These are phyloP conservation scores for Oidiodendron maius DNA, from an alignment of 495 filamentous ascomycete species.

Conservation along the genomic window DNA sequence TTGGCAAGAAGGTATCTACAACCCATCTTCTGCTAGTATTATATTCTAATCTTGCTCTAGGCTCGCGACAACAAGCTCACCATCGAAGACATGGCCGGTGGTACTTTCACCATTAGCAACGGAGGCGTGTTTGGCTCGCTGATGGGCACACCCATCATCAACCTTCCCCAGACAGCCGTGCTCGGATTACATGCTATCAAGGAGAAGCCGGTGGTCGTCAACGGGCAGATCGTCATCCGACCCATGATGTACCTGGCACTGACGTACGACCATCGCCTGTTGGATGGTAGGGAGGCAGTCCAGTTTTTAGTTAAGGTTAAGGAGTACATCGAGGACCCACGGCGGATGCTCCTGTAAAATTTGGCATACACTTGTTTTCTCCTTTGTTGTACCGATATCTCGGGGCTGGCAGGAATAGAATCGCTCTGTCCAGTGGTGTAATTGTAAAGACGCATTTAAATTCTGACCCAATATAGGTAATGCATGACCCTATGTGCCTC, in stretches of 20 bases:
- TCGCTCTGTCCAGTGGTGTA: too few relatives aligned
- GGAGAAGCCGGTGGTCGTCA: constrained; percentile 81
- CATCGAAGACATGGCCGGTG: constrained; percentile 98
- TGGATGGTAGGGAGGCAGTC: constrained; percentile 93
- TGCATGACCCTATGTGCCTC: too few relatives aligned
- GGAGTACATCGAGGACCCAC: constrained; percentile 96
- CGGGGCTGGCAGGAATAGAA: too few relatives aligned
- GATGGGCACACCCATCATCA: constrained; percentile 99
- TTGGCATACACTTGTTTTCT: too few relatives aligned
- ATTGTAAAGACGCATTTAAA: too few relatives aligned
- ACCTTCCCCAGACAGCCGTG: constrained; percentile 91
- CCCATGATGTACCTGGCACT: constrained; percentile 99
- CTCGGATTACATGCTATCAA: constrained; percentile 98
- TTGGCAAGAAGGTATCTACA: constrained; percentile 84
- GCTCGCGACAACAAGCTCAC: constrained; percentile 95
- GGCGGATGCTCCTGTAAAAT: constrained; percentile 69
- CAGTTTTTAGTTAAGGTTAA: constrained; percentile 98
- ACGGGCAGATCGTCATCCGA: constrained; percentile 88
- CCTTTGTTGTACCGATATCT: too few relatives aligned
- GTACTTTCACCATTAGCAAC: constrained; percentile 98
- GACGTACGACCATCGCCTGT: constrained; percentile 92
- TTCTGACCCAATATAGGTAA: too few relatives aligned
- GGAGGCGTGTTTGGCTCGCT: constrained; percentile 64
- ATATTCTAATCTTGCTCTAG: constrained; percentile 35
- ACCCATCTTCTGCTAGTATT: background rate